A percentile compares a stretch with the other conserved stretches of the same genome.
Evolutionary conservation across 2,329 filamentous ascomycete genomes (phyloP).

Genomic region (Neodidymelliopsis sp.): DNA sequence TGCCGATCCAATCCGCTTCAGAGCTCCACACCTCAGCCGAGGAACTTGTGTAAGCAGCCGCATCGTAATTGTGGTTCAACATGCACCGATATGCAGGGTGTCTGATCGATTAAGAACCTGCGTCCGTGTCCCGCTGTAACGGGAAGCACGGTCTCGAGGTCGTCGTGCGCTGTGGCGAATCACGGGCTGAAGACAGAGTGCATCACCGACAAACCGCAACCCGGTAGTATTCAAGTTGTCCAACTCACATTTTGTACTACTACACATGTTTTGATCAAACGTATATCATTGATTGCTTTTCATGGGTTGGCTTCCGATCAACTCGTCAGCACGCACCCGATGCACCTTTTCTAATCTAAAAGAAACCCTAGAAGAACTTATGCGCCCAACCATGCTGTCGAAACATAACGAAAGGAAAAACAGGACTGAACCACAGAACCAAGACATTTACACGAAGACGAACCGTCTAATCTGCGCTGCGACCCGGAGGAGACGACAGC

Average conservation of each 20-base stretch:
- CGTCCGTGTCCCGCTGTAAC: not conserved
- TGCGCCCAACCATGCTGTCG: conserved; percentile 18
- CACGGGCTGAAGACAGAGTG: not conserved
- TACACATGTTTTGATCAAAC: conserved; percentile 15
- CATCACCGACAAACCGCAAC: no score
- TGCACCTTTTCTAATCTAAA: conserved; percentile 21
- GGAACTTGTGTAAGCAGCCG: conserved; percentile 9
- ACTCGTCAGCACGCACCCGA: conserved; percentile 8
- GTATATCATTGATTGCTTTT: conserved; percentile 25
- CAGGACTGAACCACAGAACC: conserved; percentile 7
- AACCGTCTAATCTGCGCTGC: conserved; percentile 36
- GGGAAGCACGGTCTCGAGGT: conserved; percentile 10
- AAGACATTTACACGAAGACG: conserved; percentile 21
- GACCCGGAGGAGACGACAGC: conserved; percentile 20
- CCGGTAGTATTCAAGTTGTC: no score
- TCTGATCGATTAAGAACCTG: not conserved
- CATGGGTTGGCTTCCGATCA: conserved; percentile 9
- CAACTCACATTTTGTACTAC: no score
- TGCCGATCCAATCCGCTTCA: conserved; percentile 18
- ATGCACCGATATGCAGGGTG: not conserved
- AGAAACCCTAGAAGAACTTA: conserved; percentile 2
- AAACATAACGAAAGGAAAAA: conserved; percentile 7
- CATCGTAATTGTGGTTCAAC: conserved; percentile 5
- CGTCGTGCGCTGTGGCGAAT: conserved; percentile 7
- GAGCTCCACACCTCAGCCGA: conserved; percentile 19